Conservation (phyloP, 306 rosid species). For the Hippophae rhamnoides region DNA sequence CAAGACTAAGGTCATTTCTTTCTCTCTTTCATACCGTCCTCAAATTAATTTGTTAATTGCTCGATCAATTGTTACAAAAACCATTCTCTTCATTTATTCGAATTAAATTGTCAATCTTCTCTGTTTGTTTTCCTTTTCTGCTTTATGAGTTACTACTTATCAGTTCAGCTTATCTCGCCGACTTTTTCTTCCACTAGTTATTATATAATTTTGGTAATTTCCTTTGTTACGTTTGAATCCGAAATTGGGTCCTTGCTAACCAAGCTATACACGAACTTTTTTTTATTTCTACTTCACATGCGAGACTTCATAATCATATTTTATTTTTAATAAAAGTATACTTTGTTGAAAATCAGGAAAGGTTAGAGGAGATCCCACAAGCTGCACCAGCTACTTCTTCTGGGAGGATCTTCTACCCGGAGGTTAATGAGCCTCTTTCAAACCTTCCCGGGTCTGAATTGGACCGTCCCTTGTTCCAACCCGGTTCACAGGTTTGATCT, state of each 20-base stretch:
- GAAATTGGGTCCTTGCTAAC: not conserved
- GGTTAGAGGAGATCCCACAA: constrained; percentile 76
- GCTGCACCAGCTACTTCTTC: constrained; percentile 34
- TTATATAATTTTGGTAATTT: not conserved
- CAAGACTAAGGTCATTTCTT: constrained; percentile 48
- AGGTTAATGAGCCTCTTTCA: constrained; percentile 7
- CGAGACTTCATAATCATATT: not conserved
- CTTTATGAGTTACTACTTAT: not conserved
- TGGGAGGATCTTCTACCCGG: constrained; percentile 32
- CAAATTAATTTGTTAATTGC: not conserved
- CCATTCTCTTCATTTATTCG: not conserved
- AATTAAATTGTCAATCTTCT: not conserved
- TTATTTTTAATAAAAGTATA: too few species aligned
- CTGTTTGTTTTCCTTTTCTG: not conserved
- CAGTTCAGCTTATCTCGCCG: not conserved
- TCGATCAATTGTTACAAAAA: not conserved
- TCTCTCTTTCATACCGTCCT: not conserved
- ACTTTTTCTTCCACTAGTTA: not conserved
- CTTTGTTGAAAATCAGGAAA: constrained; percentile 38
- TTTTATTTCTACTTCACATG: not conserved
- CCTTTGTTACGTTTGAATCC: not conserved
- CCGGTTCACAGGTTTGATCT: constrained; percentile 49
- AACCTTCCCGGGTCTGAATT: constrained; percentile 66
- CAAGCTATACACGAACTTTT: not conserved
- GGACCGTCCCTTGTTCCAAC: constrained; percentile 52